Evolutionary conservation across 177 flowering plant species (phyloP).

Genomic region (Vitis hybrid): DNA sequence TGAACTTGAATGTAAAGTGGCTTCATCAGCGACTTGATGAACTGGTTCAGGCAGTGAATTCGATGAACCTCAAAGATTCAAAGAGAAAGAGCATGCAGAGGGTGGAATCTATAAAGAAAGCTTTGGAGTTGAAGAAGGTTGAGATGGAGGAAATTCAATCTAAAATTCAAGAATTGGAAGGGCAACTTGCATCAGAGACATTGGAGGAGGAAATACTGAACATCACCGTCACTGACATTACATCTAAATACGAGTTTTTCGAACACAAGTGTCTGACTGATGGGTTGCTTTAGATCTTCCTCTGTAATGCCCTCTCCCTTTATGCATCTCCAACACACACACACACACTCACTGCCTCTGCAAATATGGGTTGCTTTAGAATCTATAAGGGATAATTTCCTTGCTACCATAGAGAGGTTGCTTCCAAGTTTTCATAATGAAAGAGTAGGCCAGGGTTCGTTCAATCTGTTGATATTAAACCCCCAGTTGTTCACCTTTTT

Average conservation of each 20-base stretch:
- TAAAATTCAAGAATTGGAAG: background rate
- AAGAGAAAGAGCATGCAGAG: background rate
- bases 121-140: background rate
- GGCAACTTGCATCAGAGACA: background rate
- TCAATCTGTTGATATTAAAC: too few species aligned
- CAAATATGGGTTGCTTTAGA: too few species aligned
- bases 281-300: background rate
- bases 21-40: background rate
- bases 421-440: too few species aligned
- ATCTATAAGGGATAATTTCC: too few species aligned
- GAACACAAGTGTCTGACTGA: background rate
- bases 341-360: too few species aligned
- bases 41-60: background rate
- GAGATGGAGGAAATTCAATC: background rate
- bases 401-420: too few species aligned
- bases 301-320: too few species aligned
- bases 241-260: background rate
- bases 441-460: too few species aligned
- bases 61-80: background rate
- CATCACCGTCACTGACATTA: background rate
- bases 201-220: background rate
- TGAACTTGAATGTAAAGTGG: background rate
- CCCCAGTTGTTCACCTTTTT: too few species aligned
- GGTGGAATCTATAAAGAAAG: background rate
- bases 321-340: too few species aligned